These are phyloP conservation scores for Umbelopsis sp. DNA, from an alignment of 192 early-diverging fungal genomes.

Conservation along the genomic window DNA sequence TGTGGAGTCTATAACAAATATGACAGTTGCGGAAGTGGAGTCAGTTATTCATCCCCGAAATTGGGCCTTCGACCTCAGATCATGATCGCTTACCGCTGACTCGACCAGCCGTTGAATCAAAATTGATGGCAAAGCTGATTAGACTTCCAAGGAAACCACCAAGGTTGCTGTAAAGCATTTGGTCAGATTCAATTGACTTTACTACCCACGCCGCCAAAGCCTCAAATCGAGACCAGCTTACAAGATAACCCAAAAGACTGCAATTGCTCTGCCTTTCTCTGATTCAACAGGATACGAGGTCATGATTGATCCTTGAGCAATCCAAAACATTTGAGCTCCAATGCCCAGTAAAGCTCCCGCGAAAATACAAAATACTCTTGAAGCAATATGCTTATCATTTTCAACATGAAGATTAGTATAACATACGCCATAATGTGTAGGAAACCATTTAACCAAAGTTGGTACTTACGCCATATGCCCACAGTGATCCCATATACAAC, in stretches of 20 bases:
- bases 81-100: constrained; percentile 39
- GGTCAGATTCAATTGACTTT: background rate
- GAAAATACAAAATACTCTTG: constrained; percentile 40
- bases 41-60: background rate
- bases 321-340: constrained; percentile 72
- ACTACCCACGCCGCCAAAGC: too few species aligned
- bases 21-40: background rate
- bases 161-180: constrained; percentile 35
- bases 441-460: background rate
- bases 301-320: constrained; percentile 67
- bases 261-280: constrained; percentile 76
- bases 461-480: constrained; percentile 17
- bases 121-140: constrained; percentile 73
- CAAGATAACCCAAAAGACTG: constrained; percentile 84
- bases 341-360: constrained; percentile 77
- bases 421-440: background rate
- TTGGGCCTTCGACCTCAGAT: background rate
- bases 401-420: constrained; percentile 57
- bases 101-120: constrained; percentile 46
- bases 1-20: constrained; percentile 58
- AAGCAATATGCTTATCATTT: constrained; percentile 48
- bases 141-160: constrained; percentile 78
- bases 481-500: constrained; percentile 67
- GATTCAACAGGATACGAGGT: constrained; percentile 77
- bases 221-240: background rate